These are phyloP conservation scores for Aspergillus clavatus DNA, from an alignment of 2,329 filamentous ascomycete genomes.

Conservation along the genomic window DNA sequence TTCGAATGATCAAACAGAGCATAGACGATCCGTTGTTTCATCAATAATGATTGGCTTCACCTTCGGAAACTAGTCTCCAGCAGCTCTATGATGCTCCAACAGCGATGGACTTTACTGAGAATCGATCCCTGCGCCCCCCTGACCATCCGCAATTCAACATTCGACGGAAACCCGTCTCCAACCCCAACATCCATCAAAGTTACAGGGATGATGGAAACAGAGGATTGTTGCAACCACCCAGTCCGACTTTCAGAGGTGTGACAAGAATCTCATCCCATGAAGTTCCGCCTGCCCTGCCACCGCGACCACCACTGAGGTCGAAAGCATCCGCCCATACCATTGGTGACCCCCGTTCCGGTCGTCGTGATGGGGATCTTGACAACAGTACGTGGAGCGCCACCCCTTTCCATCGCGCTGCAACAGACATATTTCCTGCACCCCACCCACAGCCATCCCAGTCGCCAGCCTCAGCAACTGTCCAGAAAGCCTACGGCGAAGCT, in stretches of 20 bases:
- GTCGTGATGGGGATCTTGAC: not conserved
- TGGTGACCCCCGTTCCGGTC: not conserved
- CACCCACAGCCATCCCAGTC: slow-evolving; percentile 1
- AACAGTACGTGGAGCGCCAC: slow-evolving; percentile 1
- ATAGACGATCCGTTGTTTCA: not conserved
- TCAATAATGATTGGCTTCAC: not conserved
- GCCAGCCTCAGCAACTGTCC: slow-evolving; percentile 15
- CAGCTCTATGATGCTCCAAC: not conserved
- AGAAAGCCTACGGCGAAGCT: slow-evolving; percentile 48
- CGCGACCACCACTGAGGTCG: not conserved
- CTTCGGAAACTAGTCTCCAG: not conserved
- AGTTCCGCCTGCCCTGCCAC: not conserved
- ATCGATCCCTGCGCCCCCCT: not conserved
- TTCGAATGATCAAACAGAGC: not conserved
- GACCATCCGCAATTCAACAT: not conserved
- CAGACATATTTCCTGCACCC: slow-evolving; percentile 1
- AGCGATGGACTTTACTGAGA: not conserved
- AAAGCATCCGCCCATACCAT: not conserved
- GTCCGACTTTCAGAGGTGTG: not conserved
- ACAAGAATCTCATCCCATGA: not conserved
- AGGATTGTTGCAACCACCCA: not conserved
- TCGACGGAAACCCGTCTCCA: slow-evolving; percentile 5
- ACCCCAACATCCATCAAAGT: not conserved
- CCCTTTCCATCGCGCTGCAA: not conserved
- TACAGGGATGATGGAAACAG: not conserved